Percentiles rank a stretch among this genome's conserved stretches.
Evolutionary conservation across 2,329 filamentous ascomycete genomes (phyloP).

Genomic region (Aspergillus nomiae): DNA sequence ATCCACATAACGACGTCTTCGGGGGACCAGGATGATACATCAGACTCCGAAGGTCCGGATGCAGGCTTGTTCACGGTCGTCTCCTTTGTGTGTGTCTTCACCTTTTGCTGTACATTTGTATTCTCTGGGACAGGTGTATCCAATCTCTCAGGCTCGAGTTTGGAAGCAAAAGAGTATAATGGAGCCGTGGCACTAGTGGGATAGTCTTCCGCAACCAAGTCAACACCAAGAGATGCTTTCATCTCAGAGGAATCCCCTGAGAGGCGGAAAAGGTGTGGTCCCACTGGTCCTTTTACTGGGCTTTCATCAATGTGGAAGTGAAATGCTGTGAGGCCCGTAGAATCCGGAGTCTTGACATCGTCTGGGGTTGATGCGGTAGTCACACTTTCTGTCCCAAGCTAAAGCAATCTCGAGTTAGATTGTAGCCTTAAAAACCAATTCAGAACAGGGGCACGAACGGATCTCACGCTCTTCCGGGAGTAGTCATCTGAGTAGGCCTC

Average conservation of each 20-base stretch:
- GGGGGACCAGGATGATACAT: constrained; percentile 32
- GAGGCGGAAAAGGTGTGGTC: constrained; percentile 83
- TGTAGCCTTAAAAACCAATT: not conserved
- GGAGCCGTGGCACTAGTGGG: constrained; percentile 15
- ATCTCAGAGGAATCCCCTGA: constrained; percentile 31
- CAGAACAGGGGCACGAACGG: constrained; percentile 11
- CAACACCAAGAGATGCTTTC: constrained; percentile 19
- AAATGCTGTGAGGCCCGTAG: constrained; percentile 63
- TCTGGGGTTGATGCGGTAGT: constrained; percentile 87
- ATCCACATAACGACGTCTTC: constrained; percentile 17
- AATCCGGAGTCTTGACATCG: constrained; percentile 76
- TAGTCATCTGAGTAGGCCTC: constrained; percentile 22
- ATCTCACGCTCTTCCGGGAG: constrained; percentile 18
- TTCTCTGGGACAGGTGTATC: constrained; percentile 26
- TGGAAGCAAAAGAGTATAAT: constrained; percentile 14
- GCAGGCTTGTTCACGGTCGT: not conserved
- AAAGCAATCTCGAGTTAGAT: constrained; percentile 12
- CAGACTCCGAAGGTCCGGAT: constrained; percentile 10
- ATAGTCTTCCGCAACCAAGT: constrained; percentile 19
- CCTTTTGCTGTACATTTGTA: not conserved
- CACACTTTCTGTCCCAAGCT: constrained; percentile 74
- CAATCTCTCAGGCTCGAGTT: constrained; percentile 15
- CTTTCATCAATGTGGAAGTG: constrained; percentile 61
- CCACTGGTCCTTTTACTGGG: constrained; percentile 75
- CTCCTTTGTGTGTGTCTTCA: not conserved